Evolutionary conservation across 805 yeast species (phyloP).

Genomic region (Saccharomycopsis malanga): DNA sequence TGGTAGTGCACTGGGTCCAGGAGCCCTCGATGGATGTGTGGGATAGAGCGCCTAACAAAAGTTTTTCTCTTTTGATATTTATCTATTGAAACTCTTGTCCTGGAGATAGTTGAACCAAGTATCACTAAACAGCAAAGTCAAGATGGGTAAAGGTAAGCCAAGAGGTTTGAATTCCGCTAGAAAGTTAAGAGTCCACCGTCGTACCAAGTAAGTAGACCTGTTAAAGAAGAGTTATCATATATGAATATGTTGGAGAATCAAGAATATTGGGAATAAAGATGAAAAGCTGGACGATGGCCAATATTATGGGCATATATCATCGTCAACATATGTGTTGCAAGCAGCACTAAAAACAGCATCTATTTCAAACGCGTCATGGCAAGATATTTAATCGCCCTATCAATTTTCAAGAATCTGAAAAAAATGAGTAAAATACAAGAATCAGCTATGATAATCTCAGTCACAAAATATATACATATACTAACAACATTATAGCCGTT

Average conservation of each 20-base stretch:
- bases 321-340: too few species aligned
- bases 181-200: constrained; percentile 99
- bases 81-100: neutral
- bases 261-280: neutral
- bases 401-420: too few species aligned
- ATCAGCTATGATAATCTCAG: too few species aligned
- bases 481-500: constrained; percentile 53
- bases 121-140: constrained; percentile 29
- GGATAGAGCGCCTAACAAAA: neutral
- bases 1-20: neutral
- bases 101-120: neutral
- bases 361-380: too few species aligned
- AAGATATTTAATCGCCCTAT: too few species aligned
- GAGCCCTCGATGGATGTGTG: neutral
- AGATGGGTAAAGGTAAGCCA: constrained; percentile 99
- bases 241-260: neutral
- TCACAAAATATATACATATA: too few species aligned
- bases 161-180: constrained; percentile 99
- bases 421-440: too few species aligned
- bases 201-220: constrained; percentile 65
- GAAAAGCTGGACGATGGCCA: neutral
- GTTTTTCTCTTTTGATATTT: neutral
- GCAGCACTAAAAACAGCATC: too few species aligned
- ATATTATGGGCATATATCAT: too few species aligned
- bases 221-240: neutral